Conservation (phyloP, 73 alveolate genomes). For the Paraurostyla sp. region DNA sequence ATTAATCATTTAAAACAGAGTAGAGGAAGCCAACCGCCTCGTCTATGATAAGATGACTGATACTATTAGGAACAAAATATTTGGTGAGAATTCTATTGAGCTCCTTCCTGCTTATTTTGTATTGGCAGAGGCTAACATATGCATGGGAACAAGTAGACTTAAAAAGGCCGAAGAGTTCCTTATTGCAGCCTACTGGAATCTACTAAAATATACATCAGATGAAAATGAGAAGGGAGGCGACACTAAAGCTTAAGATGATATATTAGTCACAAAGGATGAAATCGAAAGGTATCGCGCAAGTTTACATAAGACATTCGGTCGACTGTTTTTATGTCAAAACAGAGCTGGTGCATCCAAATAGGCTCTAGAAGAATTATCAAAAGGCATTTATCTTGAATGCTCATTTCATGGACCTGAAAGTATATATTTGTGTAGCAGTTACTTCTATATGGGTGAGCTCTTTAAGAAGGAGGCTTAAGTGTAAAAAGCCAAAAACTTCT, state of each 20-base stretch:
- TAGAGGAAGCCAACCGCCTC: slow-evolving; percentile 70
- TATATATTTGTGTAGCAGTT: slow-evolving; percentile 80
- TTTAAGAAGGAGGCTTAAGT: slow-evolving; percentile 69
- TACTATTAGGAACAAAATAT: slow-evolving; percentile 56
- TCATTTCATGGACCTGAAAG: slow-evolving; percentile 86
- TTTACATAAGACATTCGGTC: slow-evolving; percentile 86
- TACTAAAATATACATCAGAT: slow-evolving; percentile 76
- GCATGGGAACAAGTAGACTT: slow-evolving; percentile 75
- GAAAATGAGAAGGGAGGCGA: slow-evolving; percentile 76
- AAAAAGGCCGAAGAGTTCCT: slow-evolving; percentile 90
- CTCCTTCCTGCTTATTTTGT: slow-evolving; percentile 89
- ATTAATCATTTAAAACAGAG: slow-evolving; percentile 55
- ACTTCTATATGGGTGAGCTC: slow-evolving; percentile 85
- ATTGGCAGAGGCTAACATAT: slow-evolving; percentile 83
- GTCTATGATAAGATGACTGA: slow-evolving; percentile 71
- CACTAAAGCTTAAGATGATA: slow-evolving; percentile 61
- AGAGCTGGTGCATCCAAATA: slow-evolving; percentile 73
- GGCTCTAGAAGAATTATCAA: slow-evolving; percentile 82
- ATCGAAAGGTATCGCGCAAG: slow-evolving; percentile 78
- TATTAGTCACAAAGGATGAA: slow-evolving; percentile 60
- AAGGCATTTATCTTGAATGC: slow-evolving; percentile 83
- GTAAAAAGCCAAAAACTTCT: slow-evolving; percentile 72
- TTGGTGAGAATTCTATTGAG: slow-evolving; percentile 82
- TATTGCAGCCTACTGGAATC: slow-evolving; percentile 91
- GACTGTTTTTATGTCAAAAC: slow-evolving; percentile 82